phyloP scores from a whole-genome alignment of 2,329 filamentous ascomycete genomes.

The Trichoderma sp. region DNA sequence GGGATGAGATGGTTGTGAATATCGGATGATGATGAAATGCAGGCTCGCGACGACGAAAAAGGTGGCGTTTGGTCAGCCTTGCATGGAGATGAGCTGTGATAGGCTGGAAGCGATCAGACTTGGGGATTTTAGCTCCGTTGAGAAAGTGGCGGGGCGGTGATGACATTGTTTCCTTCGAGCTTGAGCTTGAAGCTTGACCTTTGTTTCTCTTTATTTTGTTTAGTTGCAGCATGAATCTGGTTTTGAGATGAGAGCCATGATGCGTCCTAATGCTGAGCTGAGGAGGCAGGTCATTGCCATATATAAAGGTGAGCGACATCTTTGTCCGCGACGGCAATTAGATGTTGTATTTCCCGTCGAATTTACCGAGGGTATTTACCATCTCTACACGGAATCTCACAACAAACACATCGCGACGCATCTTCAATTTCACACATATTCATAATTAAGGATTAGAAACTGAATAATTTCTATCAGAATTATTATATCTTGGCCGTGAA shows the following conservation, averaged over 20 bases:
- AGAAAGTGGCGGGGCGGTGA: background rate
- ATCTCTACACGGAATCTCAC: fast-evolving
- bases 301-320: conserved; percentile 68
- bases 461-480: conserved; percentile 51
- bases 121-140: background rate
- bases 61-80: background rate
- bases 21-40: background rate
- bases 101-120: background rate
- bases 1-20: background rate
- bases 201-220: background rate
- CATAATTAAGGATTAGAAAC: background rate
- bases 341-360: background rate
- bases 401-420: background rate
- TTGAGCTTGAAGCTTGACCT: background rate
- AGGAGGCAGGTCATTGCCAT: conserved; percentile 77
- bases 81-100: conserved; percentile 1
- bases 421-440: background rate
- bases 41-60: background rate
- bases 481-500: conserved; percentile 78
- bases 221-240: background rate
- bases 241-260: background rate
- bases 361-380: background rate
- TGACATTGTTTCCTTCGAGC: background rate
- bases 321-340: background rate
- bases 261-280: conserved; percentile 52